Percentiles rank a stretch among this genome's conserved stretches.
These are phyloP conservation scores for Candolleomyces eurysporus DNA, from an alignment of 768 basidiomycete species.

Conservation along the genomic window DNA sequence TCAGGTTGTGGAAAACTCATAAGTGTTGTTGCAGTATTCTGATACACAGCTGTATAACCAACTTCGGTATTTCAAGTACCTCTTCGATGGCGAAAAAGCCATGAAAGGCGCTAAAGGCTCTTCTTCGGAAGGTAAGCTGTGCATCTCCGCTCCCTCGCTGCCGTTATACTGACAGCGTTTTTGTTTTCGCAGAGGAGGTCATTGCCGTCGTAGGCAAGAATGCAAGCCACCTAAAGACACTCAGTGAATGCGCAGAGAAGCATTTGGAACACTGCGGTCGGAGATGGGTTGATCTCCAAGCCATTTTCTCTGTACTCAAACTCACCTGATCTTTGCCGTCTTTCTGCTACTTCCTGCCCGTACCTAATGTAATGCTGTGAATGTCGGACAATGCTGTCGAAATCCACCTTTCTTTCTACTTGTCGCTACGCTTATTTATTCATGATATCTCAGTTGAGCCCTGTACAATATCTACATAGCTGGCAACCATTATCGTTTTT, in stretches of 20 bases:
- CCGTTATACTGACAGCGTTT: background rate
- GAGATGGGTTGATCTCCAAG: slow-evolving; percentile 81
- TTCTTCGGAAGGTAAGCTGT: slow-evolving; percentile 34
- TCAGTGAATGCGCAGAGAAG: slow-evolving; percentile 65
- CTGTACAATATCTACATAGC: too few species aligned
- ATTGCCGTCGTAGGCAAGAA: slow-evolving; percentile 50
- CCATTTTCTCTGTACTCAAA: slow-evolving; percentile 83
- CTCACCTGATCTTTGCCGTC: slow-evolving; percentile 28
- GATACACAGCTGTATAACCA: slow-evolving; percentile 89
- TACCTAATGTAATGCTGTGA: too few species aligned
- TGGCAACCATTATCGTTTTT: too few species aligned
- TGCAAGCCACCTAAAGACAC: slow-evolving; percentile 42
- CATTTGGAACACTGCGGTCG: slow-evolving; percentile 88
- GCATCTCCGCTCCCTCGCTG: background rate
- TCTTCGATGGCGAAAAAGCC: slow-evolving; percentile 76
- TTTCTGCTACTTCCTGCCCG: background rate
- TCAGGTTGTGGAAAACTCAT: too few species aligned
- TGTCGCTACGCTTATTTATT: background rate
- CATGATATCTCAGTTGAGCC: too few species aligned
- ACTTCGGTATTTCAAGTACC: slow-evolving; percentile 73
- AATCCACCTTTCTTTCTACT: background rate
- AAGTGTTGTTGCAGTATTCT: slow-evolving; percentile 57
- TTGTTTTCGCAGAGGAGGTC: slow-evolving; percentile 50
- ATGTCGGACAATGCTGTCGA: background rate
- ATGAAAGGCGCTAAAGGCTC: slow-evolving; percentile 49